phyloP scores from a whole-genome alignment of 495 filamentous ascomycete genomes.

The Monascus purpureus region DNA sequence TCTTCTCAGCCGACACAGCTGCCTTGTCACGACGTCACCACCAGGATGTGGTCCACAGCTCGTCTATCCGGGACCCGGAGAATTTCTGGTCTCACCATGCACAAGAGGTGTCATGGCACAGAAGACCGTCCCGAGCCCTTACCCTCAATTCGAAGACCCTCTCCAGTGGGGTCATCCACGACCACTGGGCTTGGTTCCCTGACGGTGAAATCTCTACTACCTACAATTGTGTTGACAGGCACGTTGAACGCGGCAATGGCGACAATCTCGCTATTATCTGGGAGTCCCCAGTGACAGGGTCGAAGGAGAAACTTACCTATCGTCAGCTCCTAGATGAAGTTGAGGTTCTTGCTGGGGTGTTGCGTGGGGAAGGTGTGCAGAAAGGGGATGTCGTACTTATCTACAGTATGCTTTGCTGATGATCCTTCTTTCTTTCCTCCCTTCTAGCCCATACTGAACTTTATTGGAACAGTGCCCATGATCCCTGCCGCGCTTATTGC shows the following conservation, averaged over 20 bases:
- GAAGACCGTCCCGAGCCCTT: conserved; percentile 39
- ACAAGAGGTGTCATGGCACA: conserved; percentile 65
- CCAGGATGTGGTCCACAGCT: conserved; percentile 24
- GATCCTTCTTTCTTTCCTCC: neutral
- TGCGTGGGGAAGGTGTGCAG: conserved; percentile 69
- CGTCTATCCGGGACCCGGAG: conserved; percentile 40
- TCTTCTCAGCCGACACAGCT: neutral
- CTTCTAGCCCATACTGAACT: conserved; percentile 1
- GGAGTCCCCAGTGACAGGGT: conserved; percentile 75
- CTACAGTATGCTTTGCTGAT: conserved; percentile 51
- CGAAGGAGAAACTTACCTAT: conserved; percentile 61
- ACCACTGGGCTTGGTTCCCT: conserved; percentile 78
- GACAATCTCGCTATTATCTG: conserved; percentile 64
- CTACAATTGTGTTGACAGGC: conserved; percentile 83
- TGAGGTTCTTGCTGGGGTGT: conserved; percentile 66
- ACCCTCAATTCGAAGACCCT: conserved; percentile 32
- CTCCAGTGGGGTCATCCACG: conserved; percentile 31
- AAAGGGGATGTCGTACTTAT: conserved; percentile 87
- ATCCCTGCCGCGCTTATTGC: conserved; percentile 78
- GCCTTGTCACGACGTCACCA: conserved; percentile 13
- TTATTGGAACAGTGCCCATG: conserved; percentile 64
- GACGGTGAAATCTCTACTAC: conserved; percentile 79
- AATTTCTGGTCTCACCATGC: conserved; percentile 70
- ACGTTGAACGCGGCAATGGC: conserved; percentile 64
- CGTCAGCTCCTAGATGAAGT: conserved; percentile 66